Percentiles rank a stretch among this genome's conserved stretches.
phyloP scores from a whole-genome alignment of 2,329 filamentous ascomycete genomes.

The Penicillium decumbens region DNA sequence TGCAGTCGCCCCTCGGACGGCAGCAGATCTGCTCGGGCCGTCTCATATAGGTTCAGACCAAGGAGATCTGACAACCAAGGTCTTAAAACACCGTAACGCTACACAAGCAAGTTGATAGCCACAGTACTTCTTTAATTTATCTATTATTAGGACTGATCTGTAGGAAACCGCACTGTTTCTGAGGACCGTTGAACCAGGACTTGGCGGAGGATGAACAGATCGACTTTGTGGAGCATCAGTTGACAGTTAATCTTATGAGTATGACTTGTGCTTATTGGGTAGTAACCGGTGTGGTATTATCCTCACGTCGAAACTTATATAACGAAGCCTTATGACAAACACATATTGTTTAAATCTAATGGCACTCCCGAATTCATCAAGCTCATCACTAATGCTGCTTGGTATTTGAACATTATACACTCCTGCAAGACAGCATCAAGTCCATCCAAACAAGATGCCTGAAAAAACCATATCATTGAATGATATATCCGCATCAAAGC shows the following conservation, averaged over 20 bases:
- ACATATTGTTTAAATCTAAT: slow-evolving; percentile 1
- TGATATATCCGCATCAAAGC: not conserved
- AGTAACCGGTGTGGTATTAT: too few relatives aligned
- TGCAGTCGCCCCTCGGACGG: not conserved
- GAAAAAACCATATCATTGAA: not conserved
- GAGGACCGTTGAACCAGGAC: too few relatives aligned
- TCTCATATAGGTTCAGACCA: slow-evolving; percentile 10
- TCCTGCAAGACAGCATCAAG: not conserved
- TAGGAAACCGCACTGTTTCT: too few relatives aligned
- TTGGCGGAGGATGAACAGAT: slow-evolving; percentile 33
- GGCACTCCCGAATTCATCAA: slow-evolving; percentile 1
- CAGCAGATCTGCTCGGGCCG: slow-evolving; percentile 9
- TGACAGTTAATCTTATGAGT: too few relatives aligned
- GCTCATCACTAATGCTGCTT: not conserved
- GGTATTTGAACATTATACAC: not conserved
- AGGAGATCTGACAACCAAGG: too few relatives aligned
- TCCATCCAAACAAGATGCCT: not conserved
- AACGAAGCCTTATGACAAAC: not conserved
- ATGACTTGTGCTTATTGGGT: too few relatives aligned
- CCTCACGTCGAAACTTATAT: too few relatives aligned
- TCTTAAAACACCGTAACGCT: too few relatives aligned
- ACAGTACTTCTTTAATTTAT: too few relatives aligned
- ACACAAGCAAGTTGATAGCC: too few relatives aligned
- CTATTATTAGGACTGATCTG: too few relatives aligned
- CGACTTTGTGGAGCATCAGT: too few relatives aligned